phyloP scores from a whole-genome alignment of 345 rosid species.

The Populus alba region DNA sequence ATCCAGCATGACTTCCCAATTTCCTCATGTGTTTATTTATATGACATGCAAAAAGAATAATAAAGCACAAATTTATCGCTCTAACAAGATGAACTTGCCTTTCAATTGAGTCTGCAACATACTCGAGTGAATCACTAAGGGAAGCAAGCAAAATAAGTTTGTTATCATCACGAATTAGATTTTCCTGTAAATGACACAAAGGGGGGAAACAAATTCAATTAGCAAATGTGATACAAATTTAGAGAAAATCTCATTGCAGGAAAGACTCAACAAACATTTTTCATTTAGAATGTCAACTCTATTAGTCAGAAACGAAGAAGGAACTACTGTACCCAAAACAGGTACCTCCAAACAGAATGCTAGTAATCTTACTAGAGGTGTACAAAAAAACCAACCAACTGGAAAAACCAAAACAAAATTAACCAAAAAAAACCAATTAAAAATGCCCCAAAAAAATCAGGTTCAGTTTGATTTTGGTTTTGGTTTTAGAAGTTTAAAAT shows the following conservation, averaged over 20 bases:
- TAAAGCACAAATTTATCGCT: neutral
- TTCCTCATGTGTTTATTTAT: slow-evolving; percentile 7
- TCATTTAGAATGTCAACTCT: neutral
- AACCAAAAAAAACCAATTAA: no score
- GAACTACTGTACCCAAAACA: neutral
- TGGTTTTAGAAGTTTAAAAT: no score
- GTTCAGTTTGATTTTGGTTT: no score
- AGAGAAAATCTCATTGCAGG: neutral
- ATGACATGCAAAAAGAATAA: slow-evolving; percentile 9
- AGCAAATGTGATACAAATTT: neutral
- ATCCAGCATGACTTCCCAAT: neutral
- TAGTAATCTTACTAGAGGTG: neutral
- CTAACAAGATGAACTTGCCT: slow-evolving; percentile 48
- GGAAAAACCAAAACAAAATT: no score
- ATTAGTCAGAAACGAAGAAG: neutral
- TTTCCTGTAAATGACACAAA: slow-evolving; percentile 56
- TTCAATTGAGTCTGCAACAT: slow-evolving; percentile 94
- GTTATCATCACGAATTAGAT: slow-evolving; percentile 89
- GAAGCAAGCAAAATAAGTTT: slow-evolving; percentile 93
- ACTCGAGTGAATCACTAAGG: slow-evolving; percentile 94
- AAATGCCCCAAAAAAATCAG: no score
- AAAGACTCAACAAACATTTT: neutral
- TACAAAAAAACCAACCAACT: no score
- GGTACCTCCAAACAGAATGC: neutral
- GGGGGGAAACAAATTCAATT: neutral